A percentile compares a stretch with the other conserved stretches of the same genome.
phyloP scores from a whole-genome alignment of 192 early-diverging fungal species.

The Physocladia obscura region DNA sequence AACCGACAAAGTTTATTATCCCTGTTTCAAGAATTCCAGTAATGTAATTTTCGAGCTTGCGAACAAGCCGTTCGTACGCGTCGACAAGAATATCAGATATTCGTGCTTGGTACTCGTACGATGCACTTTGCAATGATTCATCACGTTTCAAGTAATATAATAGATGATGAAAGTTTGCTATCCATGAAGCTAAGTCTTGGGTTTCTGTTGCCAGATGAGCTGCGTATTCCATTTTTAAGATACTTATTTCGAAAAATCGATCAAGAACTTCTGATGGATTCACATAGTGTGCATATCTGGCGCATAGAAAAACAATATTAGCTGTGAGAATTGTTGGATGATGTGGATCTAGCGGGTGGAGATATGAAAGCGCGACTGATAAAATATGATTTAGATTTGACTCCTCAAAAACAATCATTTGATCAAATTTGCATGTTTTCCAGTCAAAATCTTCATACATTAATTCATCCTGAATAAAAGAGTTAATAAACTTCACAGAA shows the following conservation, averaged over 20 bases:
- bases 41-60: background rate
- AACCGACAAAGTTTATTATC: conserved; percentile 10
- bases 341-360: conserved; percentile 38
- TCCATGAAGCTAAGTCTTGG: conserved; percentile 75
- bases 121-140: conserved; percentile 64
- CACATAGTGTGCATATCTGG: conserved; percentile 85
- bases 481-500: no score
- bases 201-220: conserved; percentile 45
- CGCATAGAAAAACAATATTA: conserved; percentile 83
- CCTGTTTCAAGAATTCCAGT: conserved; percentile 10
- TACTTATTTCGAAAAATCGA: conserved; percentile 46
- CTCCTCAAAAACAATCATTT: conserved; percentile 94
- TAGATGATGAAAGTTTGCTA: conserved; percentile 79
- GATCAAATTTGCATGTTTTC: conserved; percentile 78
- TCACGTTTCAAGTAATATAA: conserved; percentile 88
- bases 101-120: conserved; percentile 72
- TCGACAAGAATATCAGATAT: conserved; percentile 80
- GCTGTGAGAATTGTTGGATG: conserved; percentile 69
- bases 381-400: conserved; percentile 73
- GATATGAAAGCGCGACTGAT: conserved; percentile 64
- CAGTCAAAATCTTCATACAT: conserved; percentile 63
- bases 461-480: background rate
- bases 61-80: conserved; percentile 25
- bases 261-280: conserved; percentile 71
- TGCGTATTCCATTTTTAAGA: background rate